phyloP scores from a whole-genome alignment of 2,329 filamentous ascomycete species.

The Falciphora oryzae region DNA sequence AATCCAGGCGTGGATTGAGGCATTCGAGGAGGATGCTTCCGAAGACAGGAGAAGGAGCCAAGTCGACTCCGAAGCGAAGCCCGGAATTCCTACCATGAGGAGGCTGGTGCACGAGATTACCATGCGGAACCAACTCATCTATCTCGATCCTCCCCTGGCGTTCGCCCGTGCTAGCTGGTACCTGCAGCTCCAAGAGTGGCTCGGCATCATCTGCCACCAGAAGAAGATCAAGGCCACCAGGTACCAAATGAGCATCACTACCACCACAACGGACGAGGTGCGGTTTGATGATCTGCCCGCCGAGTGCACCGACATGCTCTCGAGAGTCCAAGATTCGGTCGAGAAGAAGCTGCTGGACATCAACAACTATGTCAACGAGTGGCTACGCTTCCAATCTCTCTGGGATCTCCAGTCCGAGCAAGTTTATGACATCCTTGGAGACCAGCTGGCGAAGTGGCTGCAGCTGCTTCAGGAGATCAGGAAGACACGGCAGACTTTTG shows the following conservation, averaged over 20 bases:
- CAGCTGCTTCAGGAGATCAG: conserved; percentile 95
- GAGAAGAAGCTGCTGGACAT: conserved; percentile 79
- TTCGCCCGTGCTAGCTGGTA: conserved; percentile 93
- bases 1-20: conserved; percentile 78
- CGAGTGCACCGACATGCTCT: conserved; percentile 73
- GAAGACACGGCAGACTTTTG: conserved; percentile 92
- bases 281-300: conserved; percentile 82
- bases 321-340: conserved; percentile 74
- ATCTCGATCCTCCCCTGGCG: conserved; percentile 88
- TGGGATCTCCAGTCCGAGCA: conserved; percentile 97
- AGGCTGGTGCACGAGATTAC: conserved; percentile 84
- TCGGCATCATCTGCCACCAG: conserved; percentile 86
- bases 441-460: conserved; percentile 87
- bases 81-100: conserved; percentile 59
- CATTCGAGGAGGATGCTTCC: conserved; percentile 63
- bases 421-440: conserved; percentile 85
- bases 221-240: conserved; percentile 91
- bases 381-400: conserved; percentile 96
- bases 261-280: conserved; percentile 55
- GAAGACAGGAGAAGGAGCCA: conserved; percentile 46
- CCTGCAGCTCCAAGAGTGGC: conserved; percentile 85
- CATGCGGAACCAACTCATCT: conserved; percentile 97
- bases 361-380: conserved; percentile 86
- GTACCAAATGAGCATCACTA: conserved; percentile 83
- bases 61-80: conserved; percentile 36